Evolutionary conservation across 768 basidiomycete species (phyloP).

Genomic region (Pleurotus cornucopiae): DNA sequence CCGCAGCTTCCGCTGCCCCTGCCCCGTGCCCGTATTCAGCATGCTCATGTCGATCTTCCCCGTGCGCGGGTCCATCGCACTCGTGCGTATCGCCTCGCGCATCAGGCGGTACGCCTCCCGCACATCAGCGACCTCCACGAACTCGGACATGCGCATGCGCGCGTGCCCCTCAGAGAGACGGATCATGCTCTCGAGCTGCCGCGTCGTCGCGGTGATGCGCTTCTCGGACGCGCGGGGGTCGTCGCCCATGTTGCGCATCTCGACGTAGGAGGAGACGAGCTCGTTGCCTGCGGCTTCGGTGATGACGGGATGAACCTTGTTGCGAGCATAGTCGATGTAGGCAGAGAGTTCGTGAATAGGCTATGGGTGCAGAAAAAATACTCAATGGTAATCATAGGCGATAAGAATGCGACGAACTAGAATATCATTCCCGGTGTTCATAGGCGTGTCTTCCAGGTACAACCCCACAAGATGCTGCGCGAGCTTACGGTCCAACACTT

Average conservation of each 20-base stretch:
- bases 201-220: slow-evolving; percentile 95
- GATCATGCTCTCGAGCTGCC: slow-evolving; percentile 97
- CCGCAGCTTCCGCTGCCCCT: slow-evolving; percentile 77
- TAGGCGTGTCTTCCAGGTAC: slow-evolving; percentile 88
- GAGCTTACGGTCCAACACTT: slow-evolving; percentile 75
- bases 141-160: slow-evolving; percentile 88
- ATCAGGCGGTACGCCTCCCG: slow-evolving; percentile 91
- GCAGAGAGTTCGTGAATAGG: slow-evolving; percentile 87
- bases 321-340: slow-evolving; percentile 91
- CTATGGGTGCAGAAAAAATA: slow-evolving; percentile 32
- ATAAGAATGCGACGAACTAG: slow-evolving; percentile 48
- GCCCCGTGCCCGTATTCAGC: slow-evolving; percentile 89
- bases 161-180: slow-evolving; percentile 95
- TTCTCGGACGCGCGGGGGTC: slow-evolving; percentile 87
- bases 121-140: slow-evolving; percentile 85
- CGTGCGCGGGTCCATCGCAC: slow-evolving; percentile 92
- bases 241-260: slow-evolving; percentile 87
- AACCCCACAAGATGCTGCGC: slow-evolving; percentile 91
- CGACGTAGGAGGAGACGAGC: slow-evolving; percentile 86
- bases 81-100: slow-evolving; percentile 92
- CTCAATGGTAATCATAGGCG: not conserved
- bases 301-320: slow-evolving; percentile 80
- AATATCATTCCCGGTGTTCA: slow-evolving; percentile 61
- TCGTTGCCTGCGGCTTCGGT: slow-evolving; percentile 82
- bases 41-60: slow-evolving; percentile 97